Conservation (phyloP, 2,329 filamentous ascomycete genomes). For the Domatiomyces catenatus region DNA sequence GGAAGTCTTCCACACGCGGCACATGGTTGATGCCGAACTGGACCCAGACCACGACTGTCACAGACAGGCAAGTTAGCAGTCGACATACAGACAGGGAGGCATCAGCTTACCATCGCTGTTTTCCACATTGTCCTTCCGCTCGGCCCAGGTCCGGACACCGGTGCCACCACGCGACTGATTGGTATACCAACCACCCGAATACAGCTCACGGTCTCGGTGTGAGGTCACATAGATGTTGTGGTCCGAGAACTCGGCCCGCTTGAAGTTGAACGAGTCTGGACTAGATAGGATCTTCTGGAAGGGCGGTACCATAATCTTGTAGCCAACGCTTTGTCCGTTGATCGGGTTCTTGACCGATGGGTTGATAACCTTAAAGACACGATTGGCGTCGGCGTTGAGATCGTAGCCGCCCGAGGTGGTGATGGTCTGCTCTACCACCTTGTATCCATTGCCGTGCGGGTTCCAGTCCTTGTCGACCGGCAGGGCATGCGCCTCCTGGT, state of each 20-base stretch:
- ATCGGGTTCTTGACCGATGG: conserved; percentile 36
- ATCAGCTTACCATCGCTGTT: conserved; percentile 24
- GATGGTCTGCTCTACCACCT: conserved; percentile 33
- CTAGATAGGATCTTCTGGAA: conserved; percentile 44
- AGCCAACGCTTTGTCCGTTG: conserved; percentile 39
- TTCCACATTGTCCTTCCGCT: conserved; percentile 29
- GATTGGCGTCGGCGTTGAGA: conserved; percentile 33
- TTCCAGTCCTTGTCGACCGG: conserved; percentile 37
- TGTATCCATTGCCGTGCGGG: conserved; percentile 38
- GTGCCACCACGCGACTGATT: conserved; percentile 41
- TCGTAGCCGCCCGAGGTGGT: conserved; percentile 34
- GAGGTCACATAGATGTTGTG: conserved; percentile 41
- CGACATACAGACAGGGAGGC: conserved; percentile 6
- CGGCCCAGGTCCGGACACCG: conserved; percentile 39
- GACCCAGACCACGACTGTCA: conserved; percentile 43
- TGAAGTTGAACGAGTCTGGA: conserved; percentile 32
- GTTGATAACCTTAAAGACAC: conserved; percentile 46
- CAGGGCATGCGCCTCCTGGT: conserved; percentile 47
- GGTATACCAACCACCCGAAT: conserved; percentile 40
- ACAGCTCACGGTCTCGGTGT: conserved; percentile 39
- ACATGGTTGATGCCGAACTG: conserved; percentile 49
- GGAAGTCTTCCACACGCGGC: conserved; percentile 50
- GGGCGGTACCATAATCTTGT: conserved; percentile 40
- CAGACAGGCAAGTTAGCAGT: not conserved
- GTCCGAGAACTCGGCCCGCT: conserved; percentile 39